Base-by-base conservation (phyloP, 345 rosid species). In the Pelargonium nanum region DNA sequence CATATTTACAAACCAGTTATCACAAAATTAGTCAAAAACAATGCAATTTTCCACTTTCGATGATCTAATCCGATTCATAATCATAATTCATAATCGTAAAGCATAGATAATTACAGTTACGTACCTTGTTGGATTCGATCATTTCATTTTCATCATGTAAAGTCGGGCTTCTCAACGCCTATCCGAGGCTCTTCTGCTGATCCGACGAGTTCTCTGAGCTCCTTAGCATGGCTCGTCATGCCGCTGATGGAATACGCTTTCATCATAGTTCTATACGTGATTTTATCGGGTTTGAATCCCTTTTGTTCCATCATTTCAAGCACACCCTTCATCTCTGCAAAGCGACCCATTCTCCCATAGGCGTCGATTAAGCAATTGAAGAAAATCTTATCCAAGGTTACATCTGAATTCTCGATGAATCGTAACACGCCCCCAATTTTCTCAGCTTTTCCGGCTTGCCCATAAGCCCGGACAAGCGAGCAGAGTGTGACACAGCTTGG, bases 351-450 rank as follows among this genome's bases (percentile, higher is more conserved):
- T 71, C 81, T 91, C 59, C 96, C 98, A 53, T 86, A 88, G 4
- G 92, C 92, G 73, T 88, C 95, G n/a, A 88, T 83, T 74, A 91
- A 67, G 63, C 96, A 91, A 71, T 91, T 91, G 65, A 88, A 86
- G 68, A 91, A 91, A 65, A 81, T 90, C 0, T 74, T 75, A 66
- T 91, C 98, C 61, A 91, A 65, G 55, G 65, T 81, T 62, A 88
- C 65, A 64, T 88, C 95, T 0, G 96, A 83, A 58, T 91, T 91
- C 57, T 91, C 92, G 8, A 91, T 76, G 56, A 85, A 79, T 34
- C 96, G 83, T 70, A 88, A 69, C 21, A 88, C 85, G 52, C 92
- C 77, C 20, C 72, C 79, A 40, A 91, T 76, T 74, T 86, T 91
- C 65, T 83, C 88, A 12, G 84, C 77, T 63, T 81, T 84, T 52